A percentile compares a stretch with the other conserved stretches of the same genome.
Conservation (phyloP, 1,139 yeast genomes). For the Maudiozyma humilis region DNA sequence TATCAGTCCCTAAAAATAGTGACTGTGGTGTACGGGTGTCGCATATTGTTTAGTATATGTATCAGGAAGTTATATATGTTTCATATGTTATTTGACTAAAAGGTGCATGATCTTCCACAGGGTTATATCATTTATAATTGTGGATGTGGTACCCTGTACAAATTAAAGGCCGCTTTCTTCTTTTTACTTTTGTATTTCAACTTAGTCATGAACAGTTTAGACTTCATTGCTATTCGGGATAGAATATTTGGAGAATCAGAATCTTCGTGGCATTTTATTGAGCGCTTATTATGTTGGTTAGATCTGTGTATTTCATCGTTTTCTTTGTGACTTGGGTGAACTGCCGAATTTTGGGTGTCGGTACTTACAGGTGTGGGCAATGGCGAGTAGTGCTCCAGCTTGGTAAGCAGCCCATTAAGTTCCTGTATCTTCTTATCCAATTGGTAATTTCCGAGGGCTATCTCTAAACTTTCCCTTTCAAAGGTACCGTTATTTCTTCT, state of each 20-base stretch:
- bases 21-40: background rate
- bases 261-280: no score
- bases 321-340: no score
- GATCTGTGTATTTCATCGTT: no score
- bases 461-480: background rate
- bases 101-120: no score
- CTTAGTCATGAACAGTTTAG: background rate
- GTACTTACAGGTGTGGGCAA: constrained; percentile 6
- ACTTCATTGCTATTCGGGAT: background rate
- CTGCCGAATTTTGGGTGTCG: no score
- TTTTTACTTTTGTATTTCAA: constrained; percentile 1
- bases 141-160: constrained; percentile 1
- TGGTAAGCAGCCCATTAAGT: constrained; percentile 8
- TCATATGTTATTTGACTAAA: background rate
- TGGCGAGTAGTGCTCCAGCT: constrained; percentile 8
- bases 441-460: background rate
- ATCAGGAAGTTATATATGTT: no score
- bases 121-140: background rate
- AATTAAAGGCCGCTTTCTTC: constrained; percentile 1
- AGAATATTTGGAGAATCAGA: no score
- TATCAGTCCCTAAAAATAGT: background rate
- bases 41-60: no score
- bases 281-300: no score
- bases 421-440: constrained; percentile 11
- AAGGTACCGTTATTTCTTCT: no score